These are phyloP conservation scores for Combretum micranthum DNA, from an alignment of 345 rosid genomes.

Conservation along the genomic window DNA sequence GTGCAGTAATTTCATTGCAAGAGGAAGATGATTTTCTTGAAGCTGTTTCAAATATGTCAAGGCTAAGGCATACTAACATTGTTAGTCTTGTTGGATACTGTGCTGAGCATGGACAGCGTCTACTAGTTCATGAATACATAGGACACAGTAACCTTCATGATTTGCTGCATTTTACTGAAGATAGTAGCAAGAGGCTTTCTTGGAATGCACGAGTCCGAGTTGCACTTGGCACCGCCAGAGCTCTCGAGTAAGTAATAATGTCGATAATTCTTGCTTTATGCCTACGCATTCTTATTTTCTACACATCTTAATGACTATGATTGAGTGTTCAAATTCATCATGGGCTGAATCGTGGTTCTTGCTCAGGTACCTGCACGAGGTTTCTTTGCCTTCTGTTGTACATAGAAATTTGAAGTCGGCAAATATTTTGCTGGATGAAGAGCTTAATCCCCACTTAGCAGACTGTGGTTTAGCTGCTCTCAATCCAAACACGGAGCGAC, in stretches of 20 bases:
- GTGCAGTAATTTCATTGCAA: slow-evolving; percentile 76
- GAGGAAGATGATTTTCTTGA: slow-evolving; percentile 93
- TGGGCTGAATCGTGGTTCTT: not conserved
- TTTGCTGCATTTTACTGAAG: slow-evolving; percentile 74
- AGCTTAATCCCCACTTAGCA: slow-evolving; percentile 88
- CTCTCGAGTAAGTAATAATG: slow-evolving; percentile 73
- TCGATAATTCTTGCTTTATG: slow-evolving; percentile 4
- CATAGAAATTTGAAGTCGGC: slow-evolving; percentile 98
- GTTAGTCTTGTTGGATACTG: slow-evolving; percentile 83
- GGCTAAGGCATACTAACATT: slow-evolving; percentile 87
- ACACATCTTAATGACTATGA: not conserved
- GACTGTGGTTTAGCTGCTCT: slow-evolving; percentile 97
- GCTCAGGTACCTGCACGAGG: slow-evolving; percentile 93
- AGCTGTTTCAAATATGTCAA: slow-evolving; percentile 90
- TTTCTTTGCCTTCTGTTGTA: slow-evolving; percentile 92
- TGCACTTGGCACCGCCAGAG: slow-evolving; percentile 96
- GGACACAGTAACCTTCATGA: slow-evolving; percentile 83
- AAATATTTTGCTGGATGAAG: slow-evolving; percentile 93
- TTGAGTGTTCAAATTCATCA: not conserved
- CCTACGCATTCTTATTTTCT: slow-evolving; percentile 8
- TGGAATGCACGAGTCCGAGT: slow-evolving; percentile 99
- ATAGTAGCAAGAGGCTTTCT: slow-evolving; percentile 50
- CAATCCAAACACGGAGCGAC: slow-evolving; percentile 87
- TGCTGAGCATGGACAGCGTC: slow-evolving; percentile 94
- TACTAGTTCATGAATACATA: slow-evolving; percentile 73